Conservation (phyloP, 108 stramenopile species). For the Nannochloropsis salina region DNA sequence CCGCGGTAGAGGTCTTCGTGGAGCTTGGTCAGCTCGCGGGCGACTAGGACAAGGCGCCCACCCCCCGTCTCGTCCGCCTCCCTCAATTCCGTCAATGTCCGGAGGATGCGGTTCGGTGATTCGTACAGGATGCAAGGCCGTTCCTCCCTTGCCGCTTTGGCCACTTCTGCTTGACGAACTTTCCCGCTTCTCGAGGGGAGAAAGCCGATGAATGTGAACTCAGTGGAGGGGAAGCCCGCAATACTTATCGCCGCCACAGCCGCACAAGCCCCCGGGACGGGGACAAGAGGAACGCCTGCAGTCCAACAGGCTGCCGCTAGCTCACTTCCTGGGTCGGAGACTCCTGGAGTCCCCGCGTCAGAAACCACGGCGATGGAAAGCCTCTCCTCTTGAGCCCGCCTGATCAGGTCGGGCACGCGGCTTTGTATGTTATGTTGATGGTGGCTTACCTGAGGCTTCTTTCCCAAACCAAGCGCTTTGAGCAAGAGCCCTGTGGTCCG, state of each 20-base stretch:
- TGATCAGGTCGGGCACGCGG: constrained; percentile 45
- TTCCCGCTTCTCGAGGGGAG: constrained; percentile 32
- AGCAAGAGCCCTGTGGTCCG: constrained; percentile 46
- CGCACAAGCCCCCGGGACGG: constrained; percentile 50
- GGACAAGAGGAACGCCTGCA: constrained; percentile 44
- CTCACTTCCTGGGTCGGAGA: constrained; percentile 50
- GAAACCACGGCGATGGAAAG: constrained; percentile 44
- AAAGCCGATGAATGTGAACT: constrained; percentile 46
- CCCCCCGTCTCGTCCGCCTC: constrained; percentile 20
- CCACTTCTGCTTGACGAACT: background rate
- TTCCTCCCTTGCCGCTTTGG: background rate
- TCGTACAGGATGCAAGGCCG: constrained; percentile 48
- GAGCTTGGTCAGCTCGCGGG: constrained; percentile 50
- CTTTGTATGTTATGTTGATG: constrained; percentile 47
- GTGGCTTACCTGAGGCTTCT: constrained; percentile 37
- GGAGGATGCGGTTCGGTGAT: constrained; percentile 46
- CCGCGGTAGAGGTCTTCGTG: constrained; percentile 45
- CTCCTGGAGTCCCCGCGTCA: constrained; percentile 49
- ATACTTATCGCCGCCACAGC: constrained; percentile 48
- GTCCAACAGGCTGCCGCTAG: constrained; percentile 48
- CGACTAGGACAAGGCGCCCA: constrained; percentile 28
- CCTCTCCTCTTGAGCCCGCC: constrained; percentile 25
- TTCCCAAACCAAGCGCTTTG: constrained; percentile 42
- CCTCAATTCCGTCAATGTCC: constrained; percentile 37
- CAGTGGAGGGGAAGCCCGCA: constrained; percentile 31